Conservation (phyloP, 345 rosid genomes). For the Erodium maritimum region DNA sequence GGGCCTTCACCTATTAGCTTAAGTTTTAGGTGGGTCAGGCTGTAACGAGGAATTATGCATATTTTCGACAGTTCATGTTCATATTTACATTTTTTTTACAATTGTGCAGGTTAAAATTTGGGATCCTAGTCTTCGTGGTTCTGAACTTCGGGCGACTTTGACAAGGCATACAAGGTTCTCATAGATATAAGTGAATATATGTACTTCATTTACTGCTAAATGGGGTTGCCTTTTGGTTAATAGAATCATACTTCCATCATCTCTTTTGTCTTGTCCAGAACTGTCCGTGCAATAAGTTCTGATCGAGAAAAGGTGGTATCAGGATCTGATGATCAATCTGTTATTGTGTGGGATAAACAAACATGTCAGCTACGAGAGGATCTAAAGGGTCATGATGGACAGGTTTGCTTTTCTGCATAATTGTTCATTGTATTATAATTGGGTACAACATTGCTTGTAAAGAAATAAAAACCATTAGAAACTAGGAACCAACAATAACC, state of each 20-base stretch:
- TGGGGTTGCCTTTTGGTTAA: not conserved
- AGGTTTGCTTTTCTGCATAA: conserved; percentile 40
- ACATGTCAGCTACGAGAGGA: conserved; percentile 84
- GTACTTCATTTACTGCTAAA: not conserved
- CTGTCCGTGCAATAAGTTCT: conserved; percentile 93
- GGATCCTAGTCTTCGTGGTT: conserved; percentile 98
- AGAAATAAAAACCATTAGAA: too few relatives aligned
- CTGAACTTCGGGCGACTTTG: conserved; percentile 88
- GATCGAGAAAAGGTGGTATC: conserved; percentile 96
- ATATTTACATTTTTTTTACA: conserved; percentile 6
- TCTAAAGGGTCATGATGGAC: conserved; percentile 88
- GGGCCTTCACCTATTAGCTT: too few relatives aligned
- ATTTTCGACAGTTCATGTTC: not conserved
- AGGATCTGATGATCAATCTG: conserved; percentile 94
- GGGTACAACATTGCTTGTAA: not conserved
- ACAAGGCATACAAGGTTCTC: conserved; percentile 83
- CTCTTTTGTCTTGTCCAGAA: conserved; percentile 34
- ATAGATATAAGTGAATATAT: not conserved
- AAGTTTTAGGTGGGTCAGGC: too few relatives aligned
- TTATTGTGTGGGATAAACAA: conserved; percentile 98
- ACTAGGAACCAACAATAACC: too few relatives aligned
- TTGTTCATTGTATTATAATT: conserved; percentile 2
- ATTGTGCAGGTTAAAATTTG: conserved; percentile 80
- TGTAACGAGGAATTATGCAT: not conserved
- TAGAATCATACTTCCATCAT: not conserved